phyloP scores from a whole-genome alignment of 441 rosid genomes.

The Jatropha podagrica region DNA sequence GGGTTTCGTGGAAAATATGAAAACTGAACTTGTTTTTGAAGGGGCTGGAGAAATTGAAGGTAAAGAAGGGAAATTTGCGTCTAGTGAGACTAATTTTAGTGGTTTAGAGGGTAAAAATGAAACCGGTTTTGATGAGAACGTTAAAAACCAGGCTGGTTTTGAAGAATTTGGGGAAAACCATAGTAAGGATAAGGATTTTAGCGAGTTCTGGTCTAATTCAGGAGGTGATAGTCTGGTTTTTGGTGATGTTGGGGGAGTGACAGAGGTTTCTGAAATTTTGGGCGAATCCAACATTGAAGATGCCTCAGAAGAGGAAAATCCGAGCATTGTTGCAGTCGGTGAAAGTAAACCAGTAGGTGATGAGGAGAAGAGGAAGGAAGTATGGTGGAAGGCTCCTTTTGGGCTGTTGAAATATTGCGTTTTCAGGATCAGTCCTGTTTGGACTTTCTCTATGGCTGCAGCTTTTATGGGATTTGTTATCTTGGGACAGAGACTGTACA shows the following conservation, averaged over 20 bases:
- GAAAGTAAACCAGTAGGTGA: slow-evolving; percentile 36
- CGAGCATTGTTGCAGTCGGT: slow-evolving; percentile 26
- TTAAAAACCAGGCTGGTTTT: slow-evolving; percentile 24
- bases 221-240: slow-evolving; percentile 38
- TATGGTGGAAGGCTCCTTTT: slow-evolving; percentile 25
- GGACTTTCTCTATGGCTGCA: slow-evolving; percentile 90
- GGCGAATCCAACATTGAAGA: slow-evolving; percentile 28
- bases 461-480: slow-evolving; percentile 79
- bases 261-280: slow-evolving; percentile 24
- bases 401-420: slow-evolving; percentile 57
- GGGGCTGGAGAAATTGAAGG: slow-evolving; percentile 35
- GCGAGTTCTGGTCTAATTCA: slow-evolving; percentile 42
- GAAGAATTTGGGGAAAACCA: slow-evolving; percentile 35
- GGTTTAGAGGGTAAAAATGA: slow-evolving; percentile 31
- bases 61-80: slow-evolving; percentile 11
- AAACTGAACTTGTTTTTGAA: slow-evolving; percentile 21
- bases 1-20: slow-evolving; percentile 30
- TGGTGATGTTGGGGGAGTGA: slow-evolving; percentile 30
- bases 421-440: slow-evolving; percentile 70
- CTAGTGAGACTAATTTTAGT: slow-evolving; percentile 11
- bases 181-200: slow-evolving; percentile 35
- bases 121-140: slow-evolving; percentile 29
- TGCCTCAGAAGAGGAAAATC: slow-evolving; percentile 26
- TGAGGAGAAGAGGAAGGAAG: slow-evolving; percentile 29
- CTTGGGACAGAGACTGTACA: slow-evolving; percentile 72